A percentile compares a stretch with the other conserved stretches of the same genome.
Conservation (phyloP, 192 early-diverging fungal species). For the Coemansia erecta region DNA sequence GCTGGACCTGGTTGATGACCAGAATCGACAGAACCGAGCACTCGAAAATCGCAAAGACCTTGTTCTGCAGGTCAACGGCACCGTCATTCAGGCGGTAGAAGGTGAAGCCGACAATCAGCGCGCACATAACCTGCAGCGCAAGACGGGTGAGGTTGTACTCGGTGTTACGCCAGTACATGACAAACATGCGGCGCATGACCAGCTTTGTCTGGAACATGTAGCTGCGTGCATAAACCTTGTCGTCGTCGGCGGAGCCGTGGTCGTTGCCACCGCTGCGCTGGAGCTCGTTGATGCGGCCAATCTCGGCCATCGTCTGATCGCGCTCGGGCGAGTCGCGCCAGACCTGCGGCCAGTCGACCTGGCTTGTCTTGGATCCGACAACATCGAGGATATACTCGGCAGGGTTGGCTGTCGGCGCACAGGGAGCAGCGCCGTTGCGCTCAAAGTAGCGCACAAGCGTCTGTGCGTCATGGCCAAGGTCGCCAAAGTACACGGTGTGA, state of each 20-base stretch:
- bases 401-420: slow-evolving; percentile 67
- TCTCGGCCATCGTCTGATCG: slow-evolving; percentile 36
- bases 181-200: slow-evolving; percentile 64
- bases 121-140: slow-evolving; percentile 58
- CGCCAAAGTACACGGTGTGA: slow-evolving; percentile 77
- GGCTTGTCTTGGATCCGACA: slow-evolving; percentile 53
- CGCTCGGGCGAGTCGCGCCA: slow-evolving; percentile 65
- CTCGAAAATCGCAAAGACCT: slow-evolving; percentile 71
- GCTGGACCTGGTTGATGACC: slow-evolving; percentile 68
- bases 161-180: slow-evolving; percentile 69
- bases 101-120: slow-evolving; percentile 70
- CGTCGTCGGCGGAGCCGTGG: slow-evolving; percentile 9
- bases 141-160: slow-evolving; percentile 74
- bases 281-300: slow-evolving; percentile 52
- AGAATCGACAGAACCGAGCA: slow-evolving; percentile 63
- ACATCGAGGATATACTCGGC: slow-evolving; percentile 86
- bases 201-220: slow-evolving; percentile 54
- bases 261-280: slow-evolving; percentile 7
- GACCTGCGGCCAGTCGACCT: slow-evolving; percentile 69
- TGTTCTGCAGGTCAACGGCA: slow-evolving; percentile 61
- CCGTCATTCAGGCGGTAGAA: slow-evolving; percentile 64
- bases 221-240: slow-evolving; percentile 51
- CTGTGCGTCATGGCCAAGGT: slow-evolving; percentile 65
- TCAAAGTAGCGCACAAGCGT: slow-evolving; percentile 65
- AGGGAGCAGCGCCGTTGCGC: slow-evolving; percentile 25